Percentiles rank a stretch among this genome's conserved stretches.
These are phyloP conservation scores for Fonsecaea multimorphosa DNA, from an alignment of 2,329 filamentous ascomycete species.

Conservation along the genomic window DNA sequence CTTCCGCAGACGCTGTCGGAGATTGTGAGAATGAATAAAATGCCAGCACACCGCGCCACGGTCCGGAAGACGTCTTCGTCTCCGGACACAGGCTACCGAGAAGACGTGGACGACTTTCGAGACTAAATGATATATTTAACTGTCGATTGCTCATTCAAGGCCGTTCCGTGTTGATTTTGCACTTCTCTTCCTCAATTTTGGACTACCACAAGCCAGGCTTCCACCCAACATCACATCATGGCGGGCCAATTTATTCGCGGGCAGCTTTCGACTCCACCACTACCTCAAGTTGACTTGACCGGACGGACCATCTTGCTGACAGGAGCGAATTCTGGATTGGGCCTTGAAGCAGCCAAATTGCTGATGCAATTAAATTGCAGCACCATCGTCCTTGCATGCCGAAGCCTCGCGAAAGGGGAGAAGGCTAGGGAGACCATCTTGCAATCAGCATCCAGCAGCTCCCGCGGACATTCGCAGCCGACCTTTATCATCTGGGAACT, in stretches of 20 bases:
- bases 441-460: conserved; percentile 21
- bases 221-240: conserved; percentile 17
- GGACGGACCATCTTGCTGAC: conserved; percentile 53
- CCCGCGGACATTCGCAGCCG: conserved; percentile 14
- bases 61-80: not conserved
- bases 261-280: conserved; percentile 31
- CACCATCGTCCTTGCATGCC: conserved; percentile 55
- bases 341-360: conserved; percentile 52
- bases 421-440: conserved; percentile 45
- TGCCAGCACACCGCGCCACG: not conserved
- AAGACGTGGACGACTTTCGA: not conserved
- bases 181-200: not conserved
- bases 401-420: conserved; percentile 47
- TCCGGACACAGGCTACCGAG: not conserved
- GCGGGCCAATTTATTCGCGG: conserved; percentile 28
- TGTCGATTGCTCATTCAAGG: not conserved
- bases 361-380: conserved; percentile 50
- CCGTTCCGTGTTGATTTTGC: not conserved
- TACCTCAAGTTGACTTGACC: conserved; percentile 38
- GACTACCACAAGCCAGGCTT: not conserved
- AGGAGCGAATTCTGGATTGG: conserved; percentile 53
- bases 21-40: not conserved
- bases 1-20: not conserved
- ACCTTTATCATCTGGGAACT: conserved; percentile 42
- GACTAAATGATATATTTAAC: not conserved